A percentile compares a stretch with the other conserved stretches of the same genome.
phyloP scores from a whole-genome alignment of 768 basidiomycete genomes.

The Boletus barrowsii region DNA sequence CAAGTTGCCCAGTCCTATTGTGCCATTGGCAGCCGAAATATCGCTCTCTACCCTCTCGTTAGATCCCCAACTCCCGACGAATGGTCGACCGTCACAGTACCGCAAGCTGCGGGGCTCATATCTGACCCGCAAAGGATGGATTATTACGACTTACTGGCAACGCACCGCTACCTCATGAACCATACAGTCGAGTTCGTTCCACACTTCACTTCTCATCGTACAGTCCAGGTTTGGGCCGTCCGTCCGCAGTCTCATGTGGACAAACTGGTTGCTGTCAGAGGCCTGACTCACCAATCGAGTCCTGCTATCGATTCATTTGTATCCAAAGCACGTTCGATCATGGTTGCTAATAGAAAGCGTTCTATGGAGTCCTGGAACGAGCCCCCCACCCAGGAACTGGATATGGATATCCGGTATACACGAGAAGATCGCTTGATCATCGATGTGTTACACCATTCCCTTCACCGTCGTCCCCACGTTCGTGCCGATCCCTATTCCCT shows the following conservation, averaged over 20 bases:
- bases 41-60: conserved; percentile 41
- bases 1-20: conserved; percentile 43
- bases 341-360: conserved; percentile 33
- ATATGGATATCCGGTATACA: conserved; percentile 39
- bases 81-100: conserved; percentile 56
- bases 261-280: conserved; percentile 44
- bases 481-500: conserved; percentile 65
- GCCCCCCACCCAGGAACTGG: conserved; percentile 29
- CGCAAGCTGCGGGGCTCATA: conserved; percentile 49
- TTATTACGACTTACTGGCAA: conserved; percentile 42
- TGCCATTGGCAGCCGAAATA: conserved; percentile 29
- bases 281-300: conserved; percentile 43
- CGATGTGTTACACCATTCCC: conserved; percentile 52
- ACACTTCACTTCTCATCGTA: conserved; percentile 41
- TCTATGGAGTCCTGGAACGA: conserved; percentile 29
- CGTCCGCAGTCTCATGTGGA: conserved; percentile 59
- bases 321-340: conserved; percentile 44
- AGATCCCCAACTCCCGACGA: conserved; percentile 43
- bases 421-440: conserved; percentile 55
- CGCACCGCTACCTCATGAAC: conserved; percentile 66
- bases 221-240: conserved; percentile 53
- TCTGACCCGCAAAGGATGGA: conserved; percentile 23
- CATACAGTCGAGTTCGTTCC: conserved; percentile 52
- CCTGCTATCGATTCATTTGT: conserved; percentile 48
- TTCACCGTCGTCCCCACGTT: conserved; percentile 43